These are phyloP conservation scores for Rachicladosporium sp. DNA, from an alignment of 2,329 filamentous ascomycete species.

Conservation along the genomic window DNA sequence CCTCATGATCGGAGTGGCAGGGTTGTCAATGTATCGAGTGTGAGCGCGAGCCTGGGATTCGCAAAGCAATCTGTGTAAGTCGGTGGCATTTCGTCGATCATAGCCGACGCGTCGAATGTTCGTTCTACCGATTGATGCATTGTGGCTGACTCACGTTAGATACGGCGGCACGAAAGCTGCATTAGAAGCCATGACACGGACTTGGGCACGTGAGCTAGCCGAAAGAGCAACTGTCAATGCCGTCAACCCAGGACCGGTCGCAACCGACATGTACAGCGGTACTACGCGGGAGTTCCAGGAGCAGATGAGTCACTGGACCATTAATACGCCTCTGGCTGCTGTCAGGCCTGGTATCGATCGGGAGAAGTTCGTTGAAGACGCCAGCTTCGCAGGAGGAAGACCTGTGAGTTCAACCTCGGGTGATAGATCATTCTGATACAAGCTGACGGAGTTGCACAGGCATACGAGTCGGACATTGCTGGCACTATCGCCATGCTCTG, in stretches of 20 bases:
- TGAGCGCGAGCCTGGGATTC: slow-evolving; percentile 47
- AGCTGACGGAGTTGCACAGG: slow-evolving; percentile 21
- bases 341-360: slow-evolving; percentile 48
- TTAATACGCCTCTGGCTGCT: slow-evolving; percentile 52
- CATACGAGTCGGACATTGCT: slow-evolving; percentile 58
- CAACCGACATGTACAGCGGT: slow-evolving; percentile 50
- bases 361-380: slow-evolving; percentile 37
- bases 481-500: slow-evolving; percentile 68
- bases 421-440: background rate
- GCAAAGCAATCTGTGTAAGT: slow-evolving; percentile 39
- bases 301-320: slow-evolving; percentile 46
- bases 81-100: too few relatives aligned
- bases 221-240: slow-evolving; percentile 53
- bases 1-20: slow-evolving; percentile 54
- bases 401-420: slow-evolving; percentile 21
- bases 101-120: too few relatives aligned
- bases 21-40: slow-evolving; percentile 49
- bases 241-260: slow-evolving; percentile 54
- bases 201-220: slow-evolving; percentile 51
- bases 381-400: slow-evolving; percentile 39
- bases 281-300: slow-evolving; percentile 46
- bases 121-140: too few relatives aligned
- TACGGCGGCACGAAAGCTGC: slow-evolving; percentile 57
- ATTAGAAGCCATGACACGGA: slow-evolving; percentile 56
- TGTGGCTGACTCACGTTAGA: background rate